These are phyloP conservation scores for Apocynum venetum DNA, from an alignment of 257 asterid genomes.

Conservation along the genomic window DNA sequence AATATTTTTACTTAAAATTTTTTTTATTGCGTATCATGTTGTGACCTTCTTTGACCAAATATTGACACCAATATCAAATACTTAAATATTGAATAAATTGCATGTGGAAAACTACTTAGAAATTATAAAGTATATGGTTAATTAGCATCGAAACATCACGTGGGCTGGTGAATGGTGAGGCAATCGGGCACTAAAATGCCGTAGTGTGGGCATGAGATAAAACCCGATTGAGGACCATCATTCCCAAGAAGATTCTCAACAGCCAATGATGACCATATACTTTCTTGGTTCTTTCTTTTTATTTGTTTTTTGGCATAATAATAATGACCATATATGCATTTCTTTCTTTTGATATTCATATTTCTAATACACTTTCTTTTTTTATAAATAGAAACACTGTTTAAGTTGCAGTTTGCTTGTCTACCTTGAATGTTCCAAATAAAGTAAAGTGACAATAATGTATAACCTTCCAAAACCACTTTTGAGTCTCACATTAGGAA, in stretches of 20 bases:
- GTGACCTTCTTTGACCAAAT: no score
- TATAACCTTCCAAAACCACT: not conserved
- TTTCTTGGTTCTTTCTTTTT: no score
- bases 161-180: not conserved
- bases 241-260: slow-evolving; percentile 29
- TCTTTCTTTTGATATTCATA: not conserved
- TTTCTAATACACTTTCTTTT: not conserved
- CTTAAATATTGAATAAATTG: no score
- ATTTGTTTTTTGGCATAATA: not conserved
- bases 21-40: no score
- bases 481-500: not conserved
- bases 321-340: no score
- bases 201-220: not conserved
- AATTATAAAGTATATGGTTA: no score
- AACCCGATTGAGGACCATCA: not conserved
- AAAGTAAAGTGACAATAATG: slow-evolving; percentile 2
- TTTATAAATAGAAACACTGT: slow-evolving; percentile 11
- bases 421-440: slow-evolving; percentile 17
- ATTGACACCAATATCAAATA: no score
- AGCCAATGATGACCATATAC: not conserved
- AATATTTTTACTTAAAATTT: no score
- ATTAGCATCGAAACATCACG: no score
- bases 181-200: not conserved
- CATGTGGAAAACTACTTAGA: no score
- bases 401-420: slow-evolving; percentile 28